These are phyloP conservation scores for Clitoria ternatea DNA, from an alignment of 306 rosid species.

Conservation along the genomic window DNA sequence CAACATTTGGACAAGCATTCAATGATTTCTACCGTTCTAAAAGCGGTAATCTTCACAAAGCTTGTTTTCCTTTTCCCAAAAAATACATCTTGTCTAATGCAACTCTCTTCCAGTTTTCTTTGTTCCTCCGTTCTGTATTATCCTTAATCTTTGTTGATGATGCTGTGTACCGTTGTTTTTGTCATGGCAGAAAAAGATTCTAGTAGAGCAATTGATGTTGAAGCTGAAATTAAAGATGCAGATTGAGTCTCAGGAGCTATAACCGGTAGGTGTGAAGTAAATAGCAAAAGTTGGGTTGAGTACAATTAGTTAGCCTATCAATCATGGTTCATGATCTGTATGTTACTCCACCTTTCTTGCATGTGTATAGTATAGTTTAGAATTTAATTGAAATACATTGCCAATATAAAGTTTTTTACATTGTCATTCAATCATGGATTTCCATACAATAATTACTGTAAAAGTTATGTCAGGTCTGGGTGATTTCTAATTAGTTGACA, in stretches of 20 bases:
- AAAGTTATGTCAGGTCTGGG: background rate
- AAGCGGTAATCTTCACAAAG: conserved; percentile 48
- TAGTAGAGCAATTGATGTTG: conserved; percentile 65
- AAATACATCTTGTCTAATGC: background rate
- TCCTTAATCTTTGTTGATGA: background rate
- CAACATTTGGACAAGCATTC: conserved; percentile 88
- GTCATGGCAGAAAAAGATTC: conserved; percentile 63
- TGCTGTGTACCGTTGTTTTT: background rate
- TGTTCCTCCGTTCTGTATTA: background rate
- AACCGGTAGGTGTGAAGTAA: conserved; percentile 27
- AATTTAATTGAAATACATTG: too few relatives aligned
- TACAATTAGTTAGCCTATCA: background rate
- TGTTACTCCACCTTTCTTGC: background rate
- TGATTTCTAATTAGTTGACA: too few relatives aligned
- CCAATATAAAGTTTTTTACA: too few relatives aligned
- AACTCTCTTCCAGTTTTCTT: background rate
- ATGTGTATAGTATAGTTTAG: background rate
- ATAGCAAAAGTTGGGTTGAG: background rate
- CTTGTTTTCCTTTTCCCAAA: background rate
- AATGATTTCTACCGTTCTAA: conserved; percentile 49
- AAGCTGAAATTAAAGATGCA: conserved; percentile 89
- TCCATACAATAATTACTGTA: too few relatives aligned
- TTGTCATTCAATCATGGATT: too few relatives aligned
- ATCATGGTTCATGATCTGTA: background rate
- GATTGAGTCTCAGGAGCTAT: conserved; percentile 47